Conservation (phyloP, 2,329 filamentous ascomycete species). For the Akanthomyces lecanii region DNA sequence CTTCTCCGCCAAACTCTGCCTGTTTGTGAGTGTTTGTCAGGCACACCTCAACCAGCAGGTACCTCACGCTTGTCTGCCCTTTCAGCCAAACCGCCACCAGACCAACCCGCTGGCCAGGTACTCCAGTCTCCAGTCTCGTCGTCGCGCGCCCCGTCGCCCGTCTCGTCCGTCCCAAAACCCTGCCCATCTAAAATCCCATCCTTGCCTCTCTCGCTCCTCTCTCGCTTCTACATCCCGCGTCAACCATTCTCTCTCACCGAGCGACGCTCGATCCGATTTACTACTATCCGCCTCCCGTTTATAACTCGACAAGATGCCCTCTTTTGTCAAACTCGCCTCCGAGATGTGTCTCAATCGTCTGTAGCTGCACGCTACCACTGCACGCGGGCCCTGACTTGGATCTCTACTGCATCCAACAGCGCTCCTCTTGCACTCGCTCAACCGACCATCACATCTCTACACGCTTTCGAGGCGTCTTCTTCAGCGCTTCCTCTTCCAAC, state of each 20-base stretch:
- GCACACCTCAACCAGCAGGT: neutral
- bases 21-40: neutral
- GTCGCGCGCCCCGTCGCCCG: neutral
- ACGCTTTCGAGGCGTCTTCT: neutral
- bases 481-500: neutral
- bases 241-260: constrained; percentile 16
- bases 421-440: neutral
- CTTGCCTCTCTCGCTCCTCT: neutral
- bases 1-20: neutral
- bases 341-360: constrained; percentile 20
- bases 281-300: neutral
- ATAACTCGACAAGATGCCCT: constrained; percentile 23
- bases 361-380: constrained; percentile 18
- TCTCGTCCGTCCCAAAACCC: neutral
- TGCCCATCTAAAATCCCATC: constrained; percentile 7
- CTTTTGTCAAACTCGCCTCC: constrained; percentile 21
- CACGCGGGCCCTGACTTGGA: constrained; percentile 16
- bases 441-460: neutral
- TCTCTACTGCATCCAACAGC: constrained; percentile 3
- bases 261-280: neutral
- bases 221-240: constrained; percentile 14
- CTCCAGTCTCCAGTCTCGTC: neutral
- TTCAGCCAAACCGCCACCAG: neutral
- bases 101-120: neutral
- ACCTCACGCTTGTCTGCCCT: neutral